Evolutionary conservation across 2,329 filamentous ascomycete species (phyloP), one percentile per base, ranked within the genome.

Genomic region (Lachnellula subtilissima): DNA sequence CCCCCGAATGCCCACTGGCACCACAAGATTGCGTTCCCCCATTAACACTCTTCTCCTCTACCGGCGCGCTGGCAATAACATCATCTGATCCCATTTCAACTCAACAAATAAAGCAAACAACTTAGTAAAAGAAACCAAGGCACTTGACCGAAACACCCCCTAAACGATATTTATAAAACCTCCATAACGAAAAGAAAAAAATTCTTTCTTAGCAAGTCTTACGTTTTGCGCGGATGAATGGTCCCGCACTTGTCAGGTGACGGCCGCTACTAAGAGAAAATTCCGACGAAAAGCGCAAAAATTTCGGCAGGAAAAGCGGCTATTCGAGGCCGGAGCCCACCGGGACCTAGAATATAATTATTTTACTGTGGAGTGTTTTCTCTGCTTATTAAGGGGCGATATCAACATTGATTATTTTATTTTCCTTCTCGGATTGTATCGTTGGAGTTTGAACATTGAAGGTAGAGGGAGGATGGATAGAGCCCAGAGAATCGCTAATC

Each of bases 1-100:
- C 52, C 43, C 46, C 47, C 11, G 67, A 68, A 46, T 37, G 28
- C 12, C 57, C 56, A 53, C 56, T 61, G 9, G 23, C 51, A 50
- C 40, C 50, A 32, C 23, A 43, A 35, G 14, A 3, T 1, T 35
- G 46, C 15, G 37, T 32, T 11, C n/a, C 40, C 32, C 9, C n/a
- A 46, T 32, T 36, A 25, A 48, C 47, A n/a, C 14, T 53, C 58
- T 61, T 56, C 53, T 56, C 53, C 15, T 19, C 43, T 17, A 54
- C 49, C 5, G 47, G 50, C 39, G 53, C 35, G 22, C 39, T 45
- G 25, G 46, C 45, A 19, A 60, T 49, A 48, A 48, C 15, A 25
- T 50, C 53, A 42, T 60, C 56, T 46, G 53, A 50, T 50, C 28
- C 23, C 61, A 61, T 63, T n/a, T 40, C 59, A 50, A 11, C 22